Base-by-base conservation (phyloP, 768 basidiomycete species). In the Candolleomyces efflorescens region DNA sequence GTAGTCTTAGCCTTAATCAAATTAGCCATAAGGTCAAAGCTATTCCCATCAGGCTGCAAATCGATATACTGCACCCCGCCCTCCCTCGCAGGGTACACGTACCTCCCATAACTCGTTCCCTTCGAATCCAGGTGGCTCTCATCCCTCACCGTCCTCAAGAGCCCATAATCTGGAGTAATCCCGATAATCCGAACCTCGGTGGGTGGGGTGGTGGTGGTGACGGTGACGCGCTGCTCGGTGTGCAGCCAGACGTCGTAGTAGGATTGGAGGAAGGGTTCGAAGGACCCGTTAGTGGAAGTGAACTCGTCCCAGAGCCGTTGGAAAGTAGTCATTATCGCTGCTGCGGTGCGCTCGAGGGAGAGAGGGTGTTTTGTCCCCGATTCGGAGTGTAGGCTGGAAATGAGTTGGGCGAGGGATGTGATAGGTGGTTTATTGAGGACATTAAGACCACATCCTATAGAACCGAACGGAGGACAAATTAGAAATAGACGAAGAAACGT, bases 21-120 rank as follows among this genome's bases (percentile, higher is more conserved):
- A 32, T 93, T 92, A 37, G 85, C 81, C 90, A 97, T 90, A 62
- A 98, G 77, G 71, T 98, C 96, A 63, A 98, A 98, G 65, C 92
- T 92, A 69, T 99, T 99, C 51, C 94, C 93, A 65, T 98, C 94
- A 1, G 97, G 97, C 68, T 97, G 97, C 18, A 99, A 72, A 71
- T 99, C 94, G 53, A 98, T 87, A 67, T 82, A 95, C 23, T 74
- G 77, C 59, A 69, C 56, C 55, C 73, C 64, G 41, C 67, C 62
- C 24, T 43, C 43, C 17, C 60, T 58, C 22, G 54, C 55, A 20
- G 52, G 27, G 39, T 61, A 20, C 54, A 63, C 48, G 43, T 60
- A 55, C 37, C 54, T 53, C 37, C 36, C 51, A 53, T 53, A 53
- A 18, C 39, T 48, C 55, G 58, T 13, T 48, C 36, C 27, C 10